Base-by-base conservation (phyloP, 768 basidiomycete species). In the Basidioascus undulatus region DNA sequence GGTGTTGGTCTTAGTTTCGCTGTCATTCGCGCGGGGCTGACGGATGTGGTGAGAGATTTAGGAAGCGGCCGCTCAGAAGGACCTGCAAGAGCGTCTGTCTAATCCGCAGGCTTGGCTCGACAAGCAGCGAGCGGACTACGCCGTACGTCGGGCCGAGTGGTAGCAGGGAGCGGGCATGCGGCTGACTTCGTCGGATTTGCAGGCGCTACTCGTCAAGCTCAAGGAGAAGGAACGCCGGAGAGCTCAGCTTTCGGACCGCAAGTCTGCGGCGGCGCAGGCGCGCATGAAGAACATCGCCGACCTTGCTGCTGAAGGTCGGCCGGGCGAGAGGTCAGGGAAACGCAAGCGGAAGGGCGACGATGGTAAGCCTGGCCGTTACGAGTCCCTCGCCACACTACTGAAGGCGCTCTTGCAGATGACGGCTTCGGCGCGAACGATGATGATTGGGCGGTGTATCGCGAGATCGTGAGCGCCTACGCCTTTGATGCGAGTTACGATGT, bases 401-500 rank as follows among this genome's bases (percentile, higher is more conserved):
- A n/a, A n/a, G n/a, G n/a, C n/a, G n/a, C n/a, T n/a, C n/a, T 3
- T 32, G 35, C 43, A 77, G 87, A 94, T 63, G 87, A 96, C 49
- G 74, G 65, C 61, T 98, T 96, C 53, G 86, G 89, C 4, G 75
- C 74, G 15, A 76, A 89, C 48, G 87, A 96, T 53, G 84, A 78
- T 6, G 89, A 96, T 54, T 96, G 89, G 87, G 76, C 76, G 0
- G 84, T 96, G 44, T 96, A 96, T 55, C 80, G 89, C 48, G 86
- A 94, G 60, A 86, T 98, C 44, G 87, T 87, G 54, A 47, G 70
- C 57, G 9, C 3, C 6, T 23, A 24, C 11, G 21, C 1, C 21
- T 8, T 36, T 26, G 8, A 10, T 5, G 11, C 9, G 21, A 32
- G 23, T 26, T 20, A 6, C 21, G 13, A 35, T 30, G 39, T 19